Evolutionary conservation across 345 rosid species (phyloP), one percentile per base, ranked within the genome.

Genomic region (Stellera chamaejasme): DNA sequence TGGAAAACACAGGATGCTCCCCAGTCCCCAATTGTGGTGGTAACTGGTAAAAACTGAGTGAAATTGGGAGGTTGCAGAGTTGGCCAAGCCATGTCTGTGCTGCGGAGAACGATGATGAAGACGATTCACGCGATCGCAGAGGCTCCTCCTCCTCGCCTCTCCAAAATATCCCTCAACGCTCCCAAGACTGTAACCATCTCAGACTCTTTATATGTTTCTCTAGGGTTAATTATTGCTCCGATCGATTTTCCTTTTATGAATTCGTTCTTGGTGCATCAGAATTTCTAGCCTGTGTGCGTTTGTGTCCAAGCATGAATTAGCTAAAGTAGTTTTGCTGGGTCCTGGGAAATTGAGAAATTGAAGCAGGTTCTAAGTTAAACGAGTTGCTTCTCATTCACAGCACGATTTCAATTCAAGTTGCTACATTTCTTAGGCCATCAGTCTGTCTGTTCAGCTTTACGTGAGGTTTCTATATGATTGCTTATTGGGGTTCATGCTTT

Each of bases 161-260:
- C 76, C 16, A 69, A 73, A 47, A 73, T 85, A 68, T 69, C 83
- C 58, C 71, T 82, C 16, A 26, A 70, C 58, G 73, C 84, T 48
- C 86, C 97, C 52, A 86, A 79, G 69, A 49, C 50, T 47, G 97
- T 88, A 69, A 69, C 77, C 54, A 65, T 66, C 5, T 53, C 11
- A 16, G 10, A 46, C 50, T 7, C 12, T 5, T 8, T 10, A 32
- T 27, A 15, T 48, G 43, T 55, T 43, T 2, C 51, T 44, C 19
- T 32, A 8, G 39, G 39, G 39, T 32, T 32, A 5, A 19, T 32
- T 32, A 32, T 32, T 32, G 3, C 39, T 32, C 39, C 39, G 7
- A 32, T 32, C 7, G 39, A 32, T 32, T 32, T 32, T 32, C 3
- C n/a, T n/a, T n/a, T n/a, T n/a, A n/a, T n/a, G n/a, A 19, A 19